Percentiles rank a stretch among this genome's conserved stretches.
Conservation (phyloP, 2,329 filamentous ascomycete species). For the Sarocladium kiliense region DNA sequence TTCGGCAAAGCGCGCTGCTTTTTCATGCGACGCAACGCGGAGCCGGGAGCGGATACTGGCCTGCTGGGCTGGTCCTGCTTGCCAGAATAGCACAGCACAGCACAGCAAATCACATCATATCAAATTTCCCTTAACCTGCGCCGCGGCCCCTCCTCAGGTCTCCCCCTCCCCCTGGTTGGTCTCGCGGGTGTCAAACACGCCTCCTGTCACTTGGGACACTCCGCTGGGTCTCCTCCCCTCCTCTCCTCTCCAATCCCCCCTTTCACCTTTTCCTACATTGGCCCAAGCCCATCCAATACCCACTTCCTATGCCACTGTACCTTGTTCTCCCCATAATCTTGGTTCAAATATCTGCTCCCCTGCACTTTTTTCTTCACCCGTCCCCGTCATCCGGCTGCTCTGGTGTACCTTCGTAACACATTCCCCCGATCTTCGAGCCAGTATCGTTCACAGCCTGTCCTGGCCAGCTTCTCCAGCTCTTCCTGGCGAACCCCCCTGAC, state of each 20-base stretch:
- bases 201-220: constrained; percentile 9
- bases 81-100: not conserved
- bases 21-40: constrained; percentile 6
- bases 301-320: constrained; percentile 18
- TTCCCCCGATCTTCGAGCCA: constrained; percentile 8
- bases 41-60: constrained; percentile 2
- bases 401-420: constrained; percentile 8
- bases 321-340: constrained; percentile 17
- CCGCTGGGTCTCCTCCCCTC: constrained; percentile 4
- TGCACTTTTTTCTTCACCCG: constrained; percentile 16
- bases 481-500: not conserved
- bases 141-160: constrained; percentile 5
- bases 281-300: constrained; percentile 11
- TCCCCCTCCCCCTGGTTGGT: constrained; percentile 2
- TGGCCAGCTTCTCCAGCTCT: constrained; percentile 5
- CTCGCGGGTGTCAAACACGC: constrained; percentile 9
- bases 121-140: constrained; percentile 8
- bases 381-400: constrained; percentile 15
- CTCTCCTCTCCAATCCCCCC: constrained; percentile 14
- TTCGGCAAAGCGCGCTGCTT: not conserved
- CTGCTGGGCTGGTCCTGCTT: not conserved
- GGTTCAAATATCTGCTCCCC: constrained; percentile 21
- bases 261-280: constrained; percentile 6
- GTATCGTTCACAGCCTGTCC: not conserved
- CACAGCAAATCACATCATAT: constrained; percentile 9